Conservation (phyloP, 129 eudicot genomes). For the Artemisia annua region DNA sequence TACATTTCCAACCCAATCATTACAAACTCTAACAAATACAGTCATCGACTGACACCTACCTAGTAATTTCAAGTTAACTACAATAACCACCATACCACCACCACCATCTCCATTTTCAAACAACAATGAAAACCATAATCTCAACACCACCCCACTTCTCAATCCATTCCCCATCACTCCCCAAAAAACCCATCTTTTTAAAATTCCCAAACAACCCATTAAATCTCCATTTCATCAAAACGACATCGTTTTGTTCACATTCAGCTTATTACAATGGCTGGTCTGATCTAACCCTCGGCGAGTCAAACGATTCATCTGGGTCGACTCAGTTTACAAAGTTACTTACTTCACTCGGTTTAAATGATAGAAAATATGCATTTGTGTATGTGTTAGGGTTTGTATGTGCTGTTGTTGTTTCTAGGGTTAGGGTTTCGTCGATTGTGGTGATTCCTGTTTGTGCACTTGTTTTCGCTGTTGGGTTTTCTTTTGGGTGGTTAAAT, state of each 20-base stretch:
- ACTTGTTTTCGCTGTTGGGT: slow-evolving; percentile 82
- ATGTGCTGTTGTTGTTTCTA: slow-evolving; percentile 81
- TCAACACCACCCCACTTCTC: slow-evolving; percentile 26
- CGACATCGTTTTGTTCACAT: slow-evolving; percentile 38
- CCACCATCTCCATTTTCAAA: slow-evolving; percentile 8
- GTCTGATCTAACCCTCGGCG: slow-evolving; percentile 49
- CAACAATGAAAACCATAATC: slow-evolving; percentile 43
- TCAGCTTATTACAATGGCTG: slow-evolving; percentile 66
- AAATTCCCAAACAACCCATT: slow-evolving; percentile 10
- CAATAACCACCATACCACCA: slow-evolving; percentile 1
- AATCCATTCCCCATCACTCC: slow-evolving; percentile 34
- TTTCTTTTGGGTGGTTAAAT: slow-evolving; percentile 78
- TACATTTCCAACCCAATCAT: too few species aligned
- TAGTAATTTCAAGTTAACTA: too few species aligned
- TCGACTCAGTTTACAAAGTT: slow-evolving; percentile 51
- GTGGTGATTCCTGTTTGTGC: slow-evolving; percentile 75
- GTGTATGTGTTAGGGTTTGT: slow-evolving; percentile 83
- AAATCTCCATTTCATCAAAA: neutral
- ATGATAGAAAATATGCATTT: slow-evolving; percentile 64
- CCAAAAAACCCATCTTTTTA: slow-evolving; percentile 24
- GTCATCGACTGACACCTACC: too few species aligned
- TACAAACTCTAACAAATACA: too few species aligned
- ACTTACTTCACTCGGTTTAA: slow-evolving; percentile 63
- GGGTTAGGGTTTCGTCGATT: slow-evolving; percentile 80
- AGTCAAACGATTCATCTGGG: slow-evolving; percentile 51